Conservation (phyloP, 164 flowering plant genomes). For the Tetracentron sinense region DNA sequence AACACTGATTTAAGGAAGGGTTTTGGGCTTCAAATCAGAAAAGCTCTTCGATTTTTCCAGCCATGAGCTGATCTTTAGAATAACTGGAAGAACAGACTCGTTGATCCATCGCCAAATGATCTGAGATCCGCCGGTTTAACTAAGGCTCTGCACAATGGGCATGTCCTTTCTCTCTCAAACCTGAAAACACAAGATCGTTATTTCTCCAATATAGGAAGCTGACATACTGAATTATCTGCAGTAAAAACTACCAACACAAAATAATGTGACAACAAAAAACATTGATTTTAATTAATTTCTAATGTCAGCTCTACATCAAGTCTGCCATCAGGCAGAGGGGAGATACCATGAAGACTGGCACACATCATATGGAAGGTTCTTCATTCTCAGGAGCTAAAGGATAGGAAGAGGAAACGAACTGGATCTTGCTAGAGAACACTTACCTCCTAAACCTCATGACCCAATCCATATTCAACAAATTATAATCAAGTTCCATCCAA, state of each 20-base stretch:
- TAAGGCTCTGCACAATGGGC: constrained; percentile 92
- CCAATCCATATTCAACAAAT: no score
- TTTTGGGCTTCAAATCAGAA: no score
- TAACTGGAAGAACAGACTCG: constrained; percentile 81
- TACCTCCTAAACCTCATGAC: neutral
- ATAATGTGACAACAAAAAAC: neutral
- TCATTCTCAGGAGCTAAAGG: no score
- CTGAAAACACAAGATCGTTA: constrained; percentile 32
- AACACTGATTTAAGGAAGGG: neutral
- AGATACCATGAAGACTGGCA: no score
- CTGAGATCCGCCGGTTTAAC: constrained; percentile 86
- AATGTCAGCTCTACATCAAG: neutral
- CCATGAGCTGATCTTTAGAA: constrained; percentile 45
- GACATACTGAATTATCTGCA: neutral
- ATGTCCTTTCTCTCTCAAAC: constrained; percentile 98
- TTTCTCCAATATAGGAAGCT: neutral
- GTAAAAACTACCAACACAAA: neutral
- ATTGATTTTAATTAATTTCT: no score
- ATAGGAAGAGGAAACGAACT: no score
- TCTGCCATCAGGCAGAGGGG: neutral
- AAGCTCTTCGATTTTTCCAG: constrained; percentile 9
- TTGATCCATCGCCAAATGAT: constrained; percentile 89
- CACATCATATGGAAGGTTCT: no score
- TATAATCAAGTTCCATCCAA: neutral
- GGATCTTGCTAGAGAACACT: no score